Evolutionary conservation across 768 basidiomycete genomes (phyloP).

Genomic region (Lactarius quietus): DNA sequence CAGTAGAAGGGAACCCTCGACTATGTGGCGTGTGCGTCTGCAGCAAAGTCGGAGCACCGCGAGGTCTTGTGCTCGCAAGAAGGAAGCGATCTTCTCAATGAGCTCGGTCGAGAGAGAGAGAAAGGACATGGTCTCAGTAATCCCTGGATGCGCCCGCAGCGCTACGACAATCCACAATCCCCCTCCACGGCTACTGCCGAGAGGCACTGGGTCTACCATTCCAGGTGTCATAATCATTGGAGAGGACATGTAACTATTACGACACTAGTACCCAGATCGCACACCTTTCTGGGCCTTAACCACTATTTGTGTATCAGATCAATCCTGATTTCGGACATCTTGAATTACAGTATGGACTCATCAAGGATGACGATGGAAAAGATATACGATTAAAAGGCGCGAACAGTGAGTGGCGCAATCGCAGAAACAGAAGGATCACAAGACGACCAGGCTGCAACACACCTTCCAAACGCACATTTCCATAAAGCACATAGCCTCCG

Average conservation of each 20-base stretch:
- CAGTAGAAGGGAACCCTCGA: conserved; percentile 10
- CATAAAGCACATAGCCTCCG: neutral
- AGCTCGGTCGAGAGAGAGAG: conserved; percentile 13
- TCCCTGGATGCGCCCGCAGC: too few relatives aligned
- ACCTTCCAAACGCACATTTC: neutral
- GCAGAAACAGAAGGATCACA: neutral
- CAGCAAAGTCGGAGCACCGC: conserved; percentile 2
- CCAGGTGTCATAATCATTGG: neutral
- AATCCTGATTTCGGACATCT: too few relatives aligned
- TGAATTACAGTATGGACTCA: too few relatives aligned
- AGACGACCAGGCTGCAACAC: neutral
- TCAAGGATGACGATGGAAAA: neutral
- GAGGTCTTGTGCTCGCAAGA: conserved; percentile 4
- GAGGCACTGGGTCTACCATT: neutral
- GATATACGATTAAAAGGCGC: neutral
- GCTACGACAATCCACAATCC: too few relatives aligned
- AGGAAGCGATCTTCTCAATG: conserved; percentile 8
- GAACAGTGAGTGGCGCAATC: neutral
- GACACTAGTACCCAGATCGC: too few relatives aligned
- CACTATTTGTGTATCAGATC: too few relatives aligned
- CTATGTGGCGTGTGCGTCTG: neutral
- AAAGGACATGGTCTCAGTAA: conserved; percentile 17
- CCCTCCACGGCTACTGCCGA: conserved; percentile 14
- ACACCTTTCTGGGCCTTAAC: too few relatives aligned
- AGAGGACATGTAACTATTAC: too few relatives aligned